Conservation (phyloP, 2,329 filamentous ascomycete species). For the Alternaria burnsii region DNA sequence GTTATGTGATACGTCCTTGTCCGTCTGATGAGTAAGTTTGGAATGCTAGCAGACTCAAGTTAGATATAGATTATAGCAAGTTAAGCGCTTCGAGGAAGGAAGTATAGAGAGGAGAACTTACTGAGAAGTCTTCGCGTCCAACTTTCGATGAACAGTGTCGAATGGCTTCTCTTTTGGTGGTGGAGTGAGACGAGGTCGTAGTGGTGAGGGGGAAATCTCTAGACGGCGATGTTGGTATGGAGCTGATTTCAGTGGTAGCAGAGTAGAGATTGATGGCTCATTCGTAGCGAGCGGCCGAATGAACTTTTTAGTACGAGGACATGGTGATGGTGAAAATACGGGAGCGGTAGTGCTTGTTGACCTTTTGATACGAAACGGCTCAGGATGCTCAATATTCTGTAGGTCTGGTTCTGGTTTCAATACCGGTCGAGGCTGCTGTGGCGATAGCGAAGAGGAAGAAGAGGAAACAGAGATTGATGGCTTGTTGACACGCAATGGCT, state of each 20-base stretch:
- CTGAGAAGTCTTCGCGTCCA: background rate
- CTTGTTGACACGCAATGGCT: background rate
- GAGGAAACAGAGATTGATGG: background rate
- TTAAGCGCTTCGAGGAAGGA: background rate
- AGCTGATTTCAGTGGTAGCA: background rate
- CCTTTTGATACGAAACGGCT: background rate
- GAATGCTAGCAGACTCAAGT: background rate
- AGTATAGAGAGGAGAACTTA: background rate
- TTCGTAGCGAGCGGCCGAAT: background rate
- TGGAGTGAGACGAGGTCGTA: background rate
- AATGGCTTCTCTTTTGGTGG: background rate
- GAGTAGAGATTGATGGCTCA: background rate
- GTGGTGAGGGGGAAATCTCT: background rate
- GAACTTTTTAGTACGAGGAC: background rate
- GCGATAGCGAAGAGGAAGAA: background rate
- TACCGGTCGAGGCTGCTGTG: background rate
- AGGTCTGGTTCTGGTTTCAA: background rate
- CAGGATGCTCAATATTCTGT: background rate
- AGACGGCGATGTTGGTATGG: constrained; percentile 1
- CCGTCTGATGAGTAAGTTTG: background rate
- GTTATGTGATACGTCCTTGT: background rate
- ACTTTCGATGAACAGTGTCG: background rate
- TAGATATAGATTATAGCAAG: background rate
- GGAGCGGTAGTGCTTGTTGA: background rate
- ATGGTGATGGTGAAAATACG: background rate